Conservation (phyloP, 164 flowering plant species). For the Aristolochia californica region DNA sequence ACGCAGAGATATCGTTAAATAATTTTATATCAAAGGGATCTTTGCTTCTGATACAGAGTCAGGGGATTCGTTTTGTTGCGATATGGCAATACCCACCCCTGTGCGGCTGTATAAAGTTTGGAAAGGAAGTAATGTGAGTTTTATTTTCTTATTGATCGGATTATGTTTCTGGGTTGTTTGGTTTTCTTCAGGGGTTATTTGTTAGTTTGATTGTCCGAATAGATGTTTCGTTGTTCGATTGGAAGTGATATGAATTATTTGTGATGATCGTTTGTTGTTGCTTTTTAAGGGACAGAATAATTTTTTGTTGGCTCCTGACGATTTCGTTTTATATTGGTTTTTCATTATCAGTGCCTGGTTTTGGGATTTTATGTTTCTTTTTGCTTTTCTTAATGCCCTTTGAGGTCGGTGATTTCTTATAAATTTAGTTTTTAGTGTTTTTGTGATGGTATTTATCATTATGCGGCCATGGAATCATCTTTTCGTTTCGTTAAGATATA, state of each 20-base stretch:
- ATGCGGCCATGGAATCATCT: no score
- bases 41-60: neutral
- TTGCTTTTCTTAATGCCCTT: no score
- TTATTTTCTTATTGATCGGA: neutral
- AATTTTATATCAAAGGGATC: neutral
- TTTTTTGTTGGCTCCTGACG: no score
- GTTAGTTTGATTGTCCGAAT: neutral
- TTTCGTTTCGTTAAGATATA: no score
- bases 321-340: no score
- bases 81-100: neutral
- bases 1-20: neutral
- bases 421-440: no score
- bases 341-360: no score
- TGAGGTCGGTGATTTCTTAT: no score
- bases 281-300: neutral
- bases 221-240: neutral
- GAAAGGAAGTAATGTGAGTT: conserved; percentile 19
- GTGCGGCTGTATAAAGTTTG: conserved; percentile 6
- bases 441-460: no score
- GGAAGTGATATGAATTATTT: neutral
- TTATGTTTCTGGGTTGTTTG: neutral
- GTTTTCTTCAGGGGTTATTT: neutral
- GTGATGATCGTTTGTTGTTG: neutral
- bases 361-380: no score
- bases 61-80: neutral